Evolutionary conservation across 2,329 filamentous ascomycete genomes (phyloP), one percentile per base, ranked within the genome.

Genomic region (Sordariomycetes sp.): DNA sequence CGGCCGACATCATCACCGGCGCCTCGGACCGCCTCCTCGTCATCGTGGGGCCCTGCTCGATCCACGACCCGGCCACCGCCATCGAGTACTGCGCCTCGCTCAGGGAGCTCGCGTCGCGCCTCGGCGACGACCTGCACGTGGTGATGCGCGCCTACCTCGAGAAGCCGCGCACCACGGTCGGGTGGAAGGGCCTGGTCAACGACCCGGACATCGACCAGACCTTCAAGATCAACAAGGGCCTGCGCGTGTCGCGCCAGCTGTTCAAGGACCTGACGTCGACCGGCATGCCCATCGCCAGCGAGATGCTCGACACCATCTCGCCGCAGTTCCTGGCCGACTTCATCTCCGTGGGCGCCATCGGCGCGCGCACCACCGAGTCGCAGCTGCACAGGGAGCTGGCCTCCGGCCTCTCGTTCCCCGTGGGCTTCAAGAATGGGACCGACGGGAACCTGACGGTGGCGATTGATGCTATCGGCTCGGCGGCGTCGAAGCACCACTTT

Each of bases 341-440:
- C 68, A 80, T 97, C 64, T 95, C 90, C 43, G 86, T 96, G 14
- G 94, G 94, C 59, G 94, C 94, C 32, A 87, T 99, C 64, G 94
- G 94, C 59, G 94, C 94, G n/a, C 83, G 94, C 61, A 99, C 94
- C 22, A 97, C 94, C 2, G 94, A 99, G 77, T 92, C 87, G 56
- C 94, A 99, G 76, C 80, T 97, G 62, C 94, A 99, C 74, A 87
- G 94, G 59, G 94, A 99, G 75, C 78, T 99, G 62, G 93, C 94
- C 24, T 94, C 89, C 57, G 94, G 94, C 68, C 79, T 97, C 40
- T 95, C 89, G 65, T 97, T 97, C 87, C 94, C 94, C 1, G 91
- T 99, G 12, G 94, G 94, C 56, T 99, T 99, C 88, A 99, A 99
- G 83, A 99, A 99, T 74, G 94, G 94, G 63, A 99, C 94, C 35